Base-by-base conservation (phyloP, 108 stramenopile genomes). In the Nitzschia inconspicua region DNA sequence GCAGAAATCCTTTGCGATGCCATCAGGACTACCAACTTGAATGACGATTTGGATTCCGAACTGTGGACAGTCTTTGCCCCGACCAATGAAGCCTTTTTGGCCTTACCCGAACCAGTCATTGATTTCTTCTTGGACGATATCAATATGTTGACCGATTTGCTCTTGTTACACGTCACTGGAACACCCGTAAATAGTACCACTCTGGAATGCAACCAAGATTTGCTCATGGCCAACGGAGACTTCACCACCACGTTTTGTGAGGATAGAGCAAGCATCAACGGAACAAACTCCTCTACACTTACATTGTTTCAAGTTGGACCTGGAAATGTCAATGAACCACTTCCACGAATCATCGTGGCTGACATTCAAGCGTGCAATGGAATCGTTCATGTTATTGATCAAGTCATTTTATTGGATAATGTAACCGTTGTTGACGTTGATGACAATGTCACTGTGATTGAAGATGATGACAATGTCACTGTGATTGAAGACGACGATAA, bases 341-440 rank as follows among this genome's bases (percentile, higher is more conserved):
- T 62, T 35, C 72, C 66, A 2, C 4, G 25, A 14, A 44, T 80
- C 3, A 34, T 57, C 29, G 14, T 14, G 9, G 55, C 77, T 1
- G 79, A 83, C 34, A 44, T 80, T 30, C 1, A 34, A 0, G 82
- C 78, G 2, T 59, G 50, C 54, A 79, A 86, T 59, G 79, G 82
- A 6, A 34, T 86, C 24, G 27, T 83, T 49, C 80, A 86, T 47
- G 71, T 63, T 4, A 63, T 86, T 37, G 77, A 83, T 37, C 22
- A 34, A 26, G 78, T 54, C 3, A 54, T 54, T 32, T 22, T 54
- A n/a, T n/a, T n/a, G n/a, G n/a, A n/a, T n/a, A n/a, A n/a, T n/a
- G n/a, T n/a, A n/a, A n/a, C n/a, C n/a, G n/a, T n/a, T n/a, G n/a
- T n/a, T n/a, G n/a, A n/a, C n/a, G n/a, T n/a, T n/a, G n/a, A n/a